Evolutionary conservation across 495 filamentous ascomycete genomes (phyloP), one percentile per base, ranked within the genome.

Genomic region (Hyphodiscus hymeniophilus): DNA sequence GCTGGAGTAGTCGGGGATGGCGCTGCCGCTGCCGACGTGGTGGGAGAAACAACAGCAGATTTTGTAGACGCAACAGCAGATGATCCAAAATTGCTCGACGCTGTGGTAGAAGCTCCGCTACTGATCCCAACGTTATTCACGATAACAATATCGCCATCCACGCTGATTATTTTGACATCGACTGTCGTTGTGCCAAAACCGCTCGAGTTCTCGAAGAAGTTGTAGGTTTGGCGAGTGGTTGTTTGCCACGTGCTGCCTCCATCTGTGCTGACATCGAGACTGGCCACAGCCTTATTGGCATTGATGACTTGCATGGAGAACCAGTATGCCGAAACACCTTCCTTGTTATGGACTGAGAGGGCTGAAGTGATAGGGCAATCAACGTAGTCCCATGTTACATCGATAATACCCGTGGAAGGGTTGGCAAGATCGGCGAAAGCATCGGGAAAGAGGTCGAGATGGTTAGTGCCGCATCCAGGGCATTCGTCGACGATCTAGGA

Each of bases 271-370:
- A 80, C 74, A 51, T 82, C 75, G 13, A 82, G 60, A 23, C 58
- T 60, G n/a, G 61, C 45, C 6, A 79, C 69, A 1, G 67, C 62
- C 39, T 72, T 69, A 47, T 75, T 78, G 54, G 73, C 64, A 52
- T 81, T 81, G 42, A 75, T 63, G 7, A 77, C 73, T 58, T 79
- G 77, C 71, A 80, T 75, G 23, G 66, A 64, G 65, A 79, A 80
- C 62, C 60, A 65, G 36, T 60, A 65, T 26, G 59, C 54, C 5
- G 71, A 74, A 11, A 73, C 69, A 7, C 77, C 78, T 20, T 66
- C 61, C 63, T 82, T 81, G 65, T 75, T 77, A 56, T 71, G 69
- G 31, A 82, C 65, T 45, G 62, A 48, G 10, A 77, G 55, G n/a
- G 73, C 72, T 7, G 68, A 65, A 48, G 62, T 61, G 50, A 77